Conservation (phyloP, 345 rosid genomes). For the Clarkia xantiana region DNA sequence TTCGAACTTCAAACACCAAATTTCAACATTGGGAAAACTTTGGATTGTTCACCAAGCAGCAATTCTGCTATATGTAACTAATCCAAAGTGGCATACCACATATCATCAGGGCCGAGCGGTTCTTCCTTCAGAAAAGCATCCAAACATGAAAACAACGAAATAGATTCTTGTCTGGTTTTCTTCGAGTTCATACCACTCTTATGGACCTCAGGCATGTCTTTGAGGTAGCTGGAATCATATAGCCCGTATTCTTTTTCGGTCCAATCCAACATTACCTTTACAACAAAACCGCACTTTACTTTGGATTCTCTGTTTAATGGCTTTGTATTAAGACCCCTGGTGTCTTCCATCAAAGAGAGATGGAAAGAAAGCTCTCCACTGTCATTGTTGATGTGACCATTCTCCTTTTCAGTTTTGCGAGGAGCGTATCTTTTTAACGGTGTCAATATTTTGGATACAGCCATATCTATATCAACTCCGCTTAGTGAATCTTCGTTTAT, state of each 20-base stretch:
- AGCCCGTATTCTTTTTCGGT: slow-evolving; percentile 37
- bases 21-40: too few relatives aligned
- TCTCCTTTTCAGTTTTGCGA: slow-evolving; percentile 36
- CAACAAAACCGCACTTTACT: slow-evolving; percentile 26
- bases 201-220: slow-evolving; percentile 63
- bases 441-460: slow-evolving; percentile 36
- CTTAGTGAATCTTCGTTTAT: slow-evolving; percentile 34
- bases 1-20: too few relatives aligned
- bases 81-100: slow-evolving; percentile 44
- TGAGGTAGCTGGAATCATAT: slow-evolving; percentile 62
- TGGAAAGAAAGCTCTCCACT: slow-evolving; percentile 22
- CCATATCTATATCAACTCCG: slow-evolving; percentile 45
- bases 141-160: slow-evolving; percentile 81
- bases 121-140: slow-evolving; percentile 91
- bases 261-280: slow-evolving; percentile 58
- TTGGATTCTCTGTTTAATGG: slow-evolving; percentile 34
- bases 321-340: slow-evolving; percentile 16
- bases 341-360: slow-evolving; percentile 31
- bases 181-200: slow-evolving; percentile 46
- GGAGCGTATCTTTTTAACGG: slow-evolving; percentile 51
- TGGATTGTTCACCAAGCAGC: too few relatives aligned
- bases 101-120: slow-evolving; percentile 87
- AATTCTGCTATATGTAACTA: too few relatives aligned
- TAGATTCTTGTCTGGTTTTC: slow-evolving; percentile 70
- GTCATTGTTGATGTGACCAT: slow-evolving; percentile 15